phyloP scores from a whole-genome alignment of 169 alveolate species.

The Neospora caninum region DNA sequence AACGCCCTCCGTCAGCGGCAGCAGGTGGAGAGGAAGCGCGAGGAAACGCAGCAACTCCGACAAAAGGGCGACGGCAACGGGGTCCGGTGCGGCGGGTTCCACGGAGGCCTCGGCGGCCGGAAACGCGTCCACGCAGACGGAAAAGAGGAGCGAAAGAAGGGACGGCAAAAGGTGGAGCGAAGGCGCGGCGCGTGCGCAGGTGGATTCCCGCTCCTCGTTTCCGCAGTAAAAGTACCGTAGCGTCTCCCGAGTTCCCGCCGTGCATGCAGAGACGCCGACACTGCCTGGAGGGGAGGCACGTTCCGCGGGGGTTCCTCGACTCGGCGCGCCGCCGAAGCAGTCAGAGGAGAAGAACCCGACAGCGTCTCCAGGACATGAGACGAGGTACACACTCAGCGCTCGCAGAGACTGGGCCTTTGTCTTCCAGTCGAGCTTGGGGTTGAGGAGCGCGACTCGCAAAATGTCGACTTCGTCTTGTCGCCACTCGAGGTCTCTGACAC shows the following conservation, averaged over 20 bases:
- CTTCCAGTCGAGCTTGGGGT: neutral
- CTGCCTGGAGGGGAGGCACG: neutral
- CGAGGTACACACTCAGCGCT: neutral
- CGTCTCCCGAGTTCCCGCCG: no score
- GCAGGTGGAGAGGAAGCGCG: neutral
- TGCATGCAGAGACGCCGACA: neutral
- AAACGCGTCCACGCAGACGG: neutral
- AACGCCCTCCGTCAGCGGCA: neutral
- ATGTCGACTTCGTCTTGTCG: neutral
- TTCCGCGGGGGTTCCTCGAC: neutral
- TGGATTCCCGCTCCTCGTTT: no score
- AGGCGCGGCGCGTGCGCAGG: neutral
- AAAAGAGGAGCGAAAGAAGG: neutral
- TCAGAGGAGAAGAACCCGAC: neutral
- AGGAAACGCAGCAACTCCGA: constrained; percentile 7
- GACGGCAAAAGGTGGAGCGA: neutral
- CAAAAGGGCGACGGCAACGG: neutral
- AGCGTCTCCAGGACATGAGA: neutral
- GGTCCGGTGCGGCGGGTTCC: neutral
- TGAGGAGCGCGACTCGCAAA: neutral
- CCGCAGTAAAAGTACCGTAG: no score
- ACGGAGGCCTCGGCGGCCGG: neutral
- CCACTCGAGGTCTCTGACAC: neutral
- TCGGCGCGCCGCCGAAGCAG: neutral
- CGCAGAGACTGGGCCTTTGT: constrained; percentile 6